Evolutionary conservation across 2,329 filamentous ascomycete genomes (phyloP).

Genomic region (Nothopassalora personata): DNA sequence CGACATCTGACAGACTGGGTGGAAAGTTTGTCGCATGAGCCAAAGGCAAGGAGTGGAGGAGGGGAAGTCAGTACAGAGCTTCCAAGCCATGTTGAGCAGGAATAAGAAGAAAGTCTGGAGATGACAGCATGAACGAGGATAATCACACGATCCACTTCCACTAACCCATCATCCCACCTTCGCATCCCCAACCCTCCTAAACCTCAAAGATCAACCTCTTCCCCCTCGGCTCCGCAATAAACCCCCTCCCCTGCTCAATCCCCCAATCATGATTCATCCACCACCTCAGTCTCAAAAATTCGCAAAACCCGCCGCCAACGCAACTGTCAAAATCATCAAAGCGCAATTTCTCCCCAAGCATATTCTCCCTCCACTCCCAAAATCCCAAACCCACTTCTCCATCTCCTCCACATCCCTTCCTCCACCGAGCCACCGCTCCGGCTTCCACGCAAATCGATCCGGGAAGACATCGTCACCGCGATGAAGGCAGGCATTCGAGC

Average conservation of each 20-base stretch:
- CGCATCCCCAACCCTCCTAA: neutral
- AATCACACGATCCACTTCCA: too few species aligned
- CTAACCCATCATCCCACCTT: too few species aligned
- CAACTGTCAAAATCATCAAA: neutral
- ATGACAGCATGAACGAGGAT: too few species aligned
- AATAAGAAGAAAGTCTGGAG: too few species aligned
- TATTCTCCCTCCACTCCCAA: constrained; percentile 44
- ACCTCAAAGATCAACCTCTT: neutral
- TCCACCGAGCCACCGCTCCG: constrained; percentile 35
- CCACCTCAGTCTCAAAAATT: neutral
- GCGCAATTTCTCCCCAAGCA: constrained; percentile 35
- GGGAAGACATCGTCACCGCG: constrained; percentile 39
- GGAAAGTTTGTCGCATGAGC: too few species aligned
- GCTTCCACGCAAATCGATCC: constrained; percentile 33
- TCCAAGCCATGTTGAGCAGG: too few species aligned
- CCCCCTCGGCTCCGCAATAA: neutral
- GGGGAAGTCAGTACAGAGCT: too few species aligned
- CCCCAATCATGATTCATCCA: neutral
- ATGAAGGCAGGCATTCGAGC: constrained; percentile 40
- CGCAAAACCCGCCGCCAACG: neutral
- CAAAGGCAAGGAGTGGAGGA: too few species aligned
- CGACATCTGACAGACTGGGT: too few species aligned
- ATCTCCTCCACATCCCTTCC: constrained; percentile 23
- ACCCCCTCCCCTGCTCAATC: neutral
- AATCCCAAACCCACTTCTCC: constrained; percentile 45